Percentiles rank a stretch among this genome's conserved stretches.
Conservation (phyloP, 805 yeast species). For the Yamadazyma scolyti region DNA sequence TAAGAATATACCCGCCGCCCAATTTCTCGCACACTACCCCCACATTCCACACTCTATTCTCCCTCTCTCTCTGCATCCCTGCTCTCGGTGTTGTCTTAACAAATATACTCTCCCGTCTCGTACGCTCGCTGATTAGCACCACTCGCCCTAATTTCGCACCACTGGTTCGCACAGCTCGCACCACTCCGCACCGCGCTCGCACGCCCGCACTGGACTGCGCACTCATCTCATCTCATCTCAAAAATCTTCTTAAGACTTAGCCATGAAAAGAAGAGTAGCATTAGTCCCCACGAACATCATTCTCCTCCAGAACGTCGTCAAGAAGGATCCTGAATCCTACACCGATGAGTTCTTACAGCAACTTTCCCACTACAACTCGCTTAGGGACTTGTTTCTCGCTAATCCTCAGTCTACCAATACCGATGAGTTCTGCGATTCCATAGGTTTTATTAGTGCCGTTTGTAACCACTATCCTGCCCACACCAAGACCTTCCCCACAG, state of each 20-base stretch:
- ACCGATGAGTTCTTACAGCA: constrained; percentile 92
- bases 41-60: no score
- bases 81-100: no score
- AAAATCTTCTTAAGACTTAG: constrained; percentile 48
- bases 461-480: constrained; percentile 87
- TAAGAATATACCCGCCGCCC: no score
- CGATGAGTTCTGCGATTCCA: constrained; percentile 70
- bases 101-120: no score
- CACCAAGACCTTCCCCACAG: constrained; percentile 80
- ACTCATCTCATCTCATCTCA: constrained; percentile 1
- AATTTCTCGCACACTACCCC: no score
- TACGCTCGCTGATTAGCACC: no score
- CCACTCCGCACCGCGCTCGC: background rate
- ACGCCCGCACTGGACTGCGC: no score
- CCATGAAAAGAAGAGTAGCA: constrained; percentile 85
- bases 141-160: no score
- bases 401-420: constrained; percentile 55
- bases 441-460: constrained; percentile 90
- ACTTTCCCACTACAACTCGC: constrained; percentile 86
- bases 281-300: constrained; percentile 90
- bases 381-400: constrained; percentile 79
- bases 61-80: no score
- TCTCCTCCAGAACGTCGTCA: constrained; percentile 83
- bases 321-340: constrained; percentile 92
- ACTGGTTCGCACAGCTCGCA: no score